Base-by-base conservation (phyloP, 768 basidiomycete species). In the Gelatoporia subvermispora region DNA sequence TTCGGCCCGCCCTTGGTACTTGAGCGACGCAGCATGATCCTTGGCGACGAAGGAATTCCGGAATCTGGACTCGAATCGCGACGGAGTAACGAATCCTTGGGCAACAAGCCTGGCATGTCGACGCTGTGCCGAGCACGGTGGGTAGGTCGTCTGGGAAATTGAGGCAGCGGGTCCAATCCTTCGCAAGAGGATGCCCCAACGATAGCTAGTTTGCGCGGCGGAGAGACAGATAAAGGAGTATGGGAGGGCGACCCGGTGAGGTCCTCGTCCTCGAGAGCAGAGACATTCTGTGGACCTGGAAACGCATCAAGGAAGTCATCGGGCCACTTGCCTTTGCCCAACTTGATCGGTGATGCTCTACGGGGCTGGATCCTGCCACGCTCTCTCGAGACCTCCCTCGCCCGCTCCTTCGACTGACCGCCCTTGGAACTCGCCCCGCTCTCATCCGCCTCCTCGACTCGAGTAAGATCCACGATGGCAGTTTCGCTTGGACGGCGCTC, bases 251-350 rank as follows among this genome's bases (percentile, higher is more conserved):
- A 36, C 35, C 34, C 43, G 50, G 45, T 25, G 38, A 52, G 36
- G 24, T 54, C 55, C 24, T 60, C 57, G 49, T 58, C 59, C 35
- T 53, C 48, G n/a, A 52, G 34, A 18, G 58, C 13, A 21, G 57
- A 47, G 18, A 47, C 39, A 36, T 52, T 44, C 45, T 45, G 46
- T 48, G 46, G 37, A 15, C 11, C 22, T 36, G 41, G 49, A 51
- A 85, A 77, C 23, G 71, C 79, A 54, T 81, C 79, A 47, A 89
- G 62, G 61, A 88, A 86, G 64, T 88, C 87, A 65, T 88, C 85
- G 0, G 88, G 85, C 85, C 85, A 89, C 64, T 85, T 88, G 49
- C 84, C 87, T 63, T 88, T 86, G 28, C 81, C 79, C 28, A 88
- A 76, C 47, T 81, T 75, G 53, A 88, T 72, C 20, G 57, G 45